phyloP scores from a whole-genome alignment of 805 yeast genomes.

The Cyberlindnera veronae region DNA sequence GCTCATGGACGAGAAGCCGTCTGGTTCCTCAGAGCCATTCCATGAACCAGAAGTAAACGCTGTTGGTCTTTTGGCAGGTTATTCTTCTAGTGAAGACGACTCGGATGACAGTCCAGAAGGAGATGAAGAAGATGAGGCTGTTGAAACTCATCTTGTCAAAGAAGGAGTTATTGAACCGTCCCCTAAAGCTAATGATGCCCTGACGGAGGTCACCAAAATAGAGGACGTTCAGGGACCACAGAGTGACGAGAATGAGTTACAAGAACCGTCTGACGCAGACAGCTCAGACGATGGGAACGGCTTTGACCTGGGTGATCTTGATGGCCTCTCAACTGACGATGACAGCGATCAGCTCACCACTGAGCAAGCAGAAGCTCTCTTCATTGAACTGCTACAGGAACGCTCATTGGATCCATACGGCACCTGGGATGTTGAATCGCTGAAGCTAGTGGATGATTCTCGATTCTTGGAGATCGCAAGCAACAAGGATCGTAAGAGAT shows the following conservation, averaged over 20 bases:
- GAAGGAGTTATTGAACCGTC: not conserved
- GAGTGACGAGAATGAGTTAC: no score
- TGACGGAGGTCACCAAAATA: not conserved
- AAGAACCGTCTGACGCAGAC: not conserved
- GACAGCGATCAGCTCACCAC: slow-evolving; percentile 2
- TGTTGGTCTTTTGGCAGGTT: slow-evolving; percentile 13
- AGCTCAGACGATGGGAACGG: slow-evolving; percentile 25
- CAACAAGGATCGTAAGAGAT: slow-evolving; percentile 33
- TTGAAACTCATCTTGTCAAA: no score
- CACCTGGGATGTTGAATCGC: slow-evolving; percentile 45
- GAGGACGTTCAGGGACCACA: no score
- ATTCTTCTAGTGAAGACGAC: slow-evolving; percentile 22
- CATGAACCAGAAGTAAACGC: not conserved
- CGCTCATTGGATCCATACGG: slow-evolving; percentile 39
- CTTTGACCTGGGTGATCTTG: slow-evolving; percentile 19
- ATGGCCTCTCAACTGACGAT: slow-evolving; percentile 23
- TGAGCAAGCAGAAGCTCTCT: slow-evolving; percentile 18
- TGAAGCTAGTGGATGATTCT: slow-evolving; percentile 40
- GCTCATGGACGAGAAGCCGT: not conserved
- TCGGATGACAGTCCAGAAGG: slow-evolving; percentile 4
- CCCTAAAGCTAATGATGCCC: slow-evolving; percentile 2
- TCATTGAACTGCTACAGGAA: slow-evolving; percentile 34
- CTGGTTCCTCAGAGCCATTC: not conserved
- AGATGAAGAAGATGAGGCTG: slow-evolving; percentile 11
- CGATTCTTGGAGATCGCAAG: slow-evolving; percentile 34